Base-by-base conservation (phyloP, 495 filamentous ascomycete species). In the Neohortaea acidophila region DNA sequence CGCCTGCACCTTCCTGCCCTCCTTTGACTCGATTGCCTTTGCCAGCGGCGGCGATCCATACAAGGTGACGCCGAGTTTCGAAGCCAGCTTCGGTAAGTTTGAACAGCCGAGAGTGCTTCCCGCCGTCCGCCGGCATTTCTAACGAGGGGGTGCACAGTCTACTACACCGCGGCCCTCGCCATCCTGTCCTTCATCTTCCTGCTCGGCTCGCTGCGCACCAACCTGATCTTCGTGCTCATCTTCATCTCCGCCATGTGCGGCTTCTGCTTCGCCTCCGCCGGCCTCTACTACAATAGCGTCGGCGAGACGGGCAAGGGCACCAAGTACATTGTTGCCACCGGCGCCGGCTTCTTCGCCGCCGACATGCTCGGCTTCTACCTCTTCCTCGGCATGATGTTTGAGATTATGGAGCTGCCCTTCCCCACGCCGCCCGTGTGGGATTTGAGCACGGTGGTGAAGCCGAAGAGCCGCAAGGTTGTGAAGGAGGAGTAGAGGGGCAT, bases 181-280 rank as follows among this genome's bases (percentile, higher is more conserved):
- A 26, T 82, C 14, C 52, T 84, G 22, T 72, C 65, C 45, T 57
- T 79, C 36, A 51, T 84, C 39, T 84, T 71, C 59, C 52, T 79
- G 6, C 65, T 82, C 43, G 74, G 71, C 58, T 67, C 75, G 0
- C 59, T 82, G 14, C 70, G 77, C 9, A 81, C 76, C 11, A 84
- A 81, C 48, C 43, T 77, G 36, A 64, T 66, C 43, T 72, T 81
- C 52, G 70, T 81, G 48, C 33, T 70, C 39, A 75, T 79, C 49
- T 76, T 82, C 47, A 52, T 77, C 33, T 61, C 69, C 1, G 65
- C 80, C n/a, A 56, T 72, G 19, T 43, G 69, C 22, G 65, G 64
- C 1, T 80, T 80, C 49, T 41, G 54, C 21, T 54, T 69, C 21
- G 59, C 73, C 7, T 62, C 75, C 0, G 75, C 56, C 9, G 59